Evolutionary conservation across 2,329 filamentous ascomycete species (phyloP).

Genomic region (Magnaporthiopsis incrustans): DNA sequence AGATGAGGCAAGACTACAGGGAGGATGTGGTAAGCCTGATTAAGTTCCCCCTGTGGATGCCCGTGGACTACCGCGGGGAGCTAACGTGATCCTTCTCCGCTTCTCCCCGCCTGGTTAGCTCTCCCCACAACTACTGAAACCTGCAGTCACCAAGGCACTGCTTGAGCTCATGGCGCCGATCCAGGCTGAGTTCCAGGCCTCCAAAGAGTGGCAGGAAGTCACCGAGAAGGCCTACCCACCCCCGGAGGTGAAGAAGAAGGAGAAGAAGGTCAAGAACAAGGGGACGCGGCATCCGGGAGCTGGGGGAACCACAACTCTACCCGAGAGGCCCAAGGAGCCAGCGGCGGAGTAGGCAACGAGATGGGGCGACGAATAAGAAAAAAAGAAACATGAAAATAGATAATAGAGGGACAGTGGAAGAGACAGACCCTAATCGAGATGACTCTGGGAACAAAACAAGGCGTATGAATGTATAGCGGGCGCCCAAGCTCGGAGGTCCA

Average conservation of each 20-base stretch:
- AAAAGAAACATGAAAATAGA: neutral
- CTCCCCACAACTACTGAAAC: conserved; percentile 80
- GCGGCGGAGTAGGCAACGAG: neutral
- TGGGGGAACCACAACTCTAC: neutral
- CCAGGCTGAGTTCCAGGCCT: conserved; percentile 60
- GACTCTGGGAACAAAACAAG: neutral
- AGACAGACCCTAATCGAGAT: neutral
- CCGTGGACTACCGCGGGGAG: conserved; percentile 9
- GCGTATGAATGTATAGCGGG: neutral
- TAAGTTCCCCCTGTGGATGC: neutral
- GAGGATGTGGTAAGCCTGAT: conserved; percentile 60
- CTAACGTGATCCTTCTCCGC: conserved; percentile 9
- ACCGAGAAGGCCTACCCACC: conserved; percentile 76
- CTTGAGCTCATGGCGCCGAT: conserved; percentile 71
- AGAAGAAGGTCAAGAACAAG: conserved; percentile 17
- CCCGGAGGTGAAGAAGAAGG: conserved; percentile 48
- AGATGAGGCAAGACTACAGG: conserved; percentile 72
- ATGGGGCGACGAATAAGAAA: neutral
- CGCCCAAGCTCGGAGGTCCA: too few species aligned
- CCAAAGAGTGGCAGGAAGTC: conserved; percentile 72
- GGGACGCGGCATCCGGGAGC: conserved; percentile 16
- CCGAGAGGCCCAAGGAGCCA: conserved; percentile 7
- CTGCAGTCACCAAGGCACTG: conserved; percentile 69
- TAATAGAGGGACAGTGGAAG: neutral
- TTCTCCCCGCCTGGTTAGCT: conserved; percentile 40